Evolutionary conservation across 352 stramenopile genomes (phyloP), one percentile per base, ranked within the genome.

Genomic region (Pythium utonaiense): DNA sequence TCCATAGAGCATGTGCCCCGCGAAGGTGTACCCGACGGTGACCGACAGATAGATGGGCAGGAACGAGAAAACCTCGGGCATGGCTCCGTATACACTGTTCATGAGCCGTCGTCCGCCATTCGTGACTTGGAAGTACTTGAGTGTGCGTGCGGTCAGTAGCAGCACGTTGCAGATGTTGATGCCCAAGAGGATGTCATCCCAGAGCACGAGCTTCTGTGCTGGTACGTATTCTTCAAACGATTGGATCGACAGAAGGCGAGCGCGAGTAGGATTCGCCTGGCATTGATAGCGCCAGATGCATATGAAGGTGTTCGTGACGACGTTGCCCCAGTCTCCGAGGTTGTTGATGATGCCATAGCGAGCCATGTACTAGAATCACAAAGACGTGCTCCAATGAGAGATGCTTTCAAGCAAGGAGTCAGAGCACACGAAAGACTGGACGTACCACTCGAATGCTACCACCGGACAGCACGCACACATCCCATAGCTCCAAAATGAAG

Each of bases 51-150:
- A 89, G 40, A 89, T 89, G 22, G 79, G 79, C 3, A 89, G 60
- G 64, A 89, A 89, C 17, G 75, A 86, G 41, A 86, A 63, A 19
- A 89, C 72, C 53, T 89, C 77, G 28, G 79, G 79, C 79, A 89
- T 89, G n/a, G 79, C 77, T 12, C 77, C 77, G 53, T 89, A 89
- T 3, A 89, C 77, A 53, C 79, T 89, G 17, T 69, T 60, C 79
- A 89, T 89, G 16, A 89, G 69, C 3, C 77, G 73, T 1, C 74
- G 71, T 2, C 79, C 79, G 6, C 79, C 79, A 55, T 80, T 86
- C 0, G 77, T 89, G 38, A 89, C 70, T 51, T 89, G 79, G 66
- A 89, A 89, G 52, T 86, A 89, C 31, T 89, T 89, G 33, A 89
- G 77, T 6, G 79, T 75, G 10, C 79, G 69, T 3, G 53, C 79